Conservation (phyloP, 2,329 filamentous ascomycete genomes). For the Stagonosporopsis rhizophila region DNA sequence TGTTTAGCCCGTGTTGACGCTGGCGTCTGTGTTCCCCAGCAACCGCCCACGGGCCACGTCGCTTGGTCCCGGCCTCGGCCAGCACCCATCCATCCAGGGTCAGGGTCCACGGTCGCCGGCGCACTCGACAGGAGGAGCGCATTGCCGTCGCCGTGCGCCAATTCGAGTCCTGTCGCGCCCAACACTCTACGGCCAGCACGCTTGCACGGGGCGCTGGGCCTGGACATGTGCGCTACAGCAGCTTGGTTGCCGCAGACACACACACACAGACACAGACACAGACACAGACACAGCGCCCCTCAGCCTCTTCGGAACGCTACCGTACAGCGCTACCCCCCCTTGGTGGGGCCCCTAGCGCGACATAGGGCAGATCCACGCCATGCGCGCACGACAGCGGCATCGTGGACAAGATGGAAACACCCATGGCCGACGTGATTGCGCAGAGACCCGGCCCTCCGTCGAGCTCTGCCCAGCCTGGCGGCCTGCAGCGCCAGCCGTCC, state of each 20-base stretch:
- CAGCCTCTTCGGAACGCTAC: slow-evolving; percentile 11
- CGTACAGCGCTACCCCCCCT: too few species aligned
- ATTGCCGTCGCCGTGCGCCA: too few species aligned
- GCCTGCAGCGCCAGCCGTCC: slow-evolving; percentile 51
- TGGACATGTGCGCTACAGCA: too few species aligned
- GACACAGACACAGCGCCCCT: neutral
- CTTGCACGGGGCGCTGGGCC: neutral
- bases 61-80: neutral
- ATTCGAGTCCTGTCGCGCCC: neutral
- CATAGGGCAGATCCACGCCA: slow-evolving; percentile 28
- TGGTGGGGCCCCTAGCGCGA: slow-evolving; percentile 28
- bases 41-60: slow-evolving; percentile 1
- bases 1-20: slow-evolving; percentile 26
- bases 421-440: slow-evolving; percentile 43
- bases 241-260: too few species aligned
- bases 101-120: slow-evolving; percentile 7
- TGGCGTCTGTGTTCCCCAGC: slow-evolving; percentile 1
- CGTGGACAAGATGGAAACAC: slow-evolving; percentile 31
- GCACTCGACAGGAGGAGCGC: too few species aligned
- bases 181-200: neutral
- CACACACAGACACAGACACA: too few species aligned
- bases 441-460: slow-evolving; percentile 30
- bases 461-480: slow-evolving; percentile 16
- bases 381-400: slow-evolving; percentile 17
- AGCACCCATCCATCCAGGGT: too few species aligned